Base-by-base conservation (phyloP, 1,284 basidiomycete species). In the Austroboletus novae-zelandiae region DNA sequence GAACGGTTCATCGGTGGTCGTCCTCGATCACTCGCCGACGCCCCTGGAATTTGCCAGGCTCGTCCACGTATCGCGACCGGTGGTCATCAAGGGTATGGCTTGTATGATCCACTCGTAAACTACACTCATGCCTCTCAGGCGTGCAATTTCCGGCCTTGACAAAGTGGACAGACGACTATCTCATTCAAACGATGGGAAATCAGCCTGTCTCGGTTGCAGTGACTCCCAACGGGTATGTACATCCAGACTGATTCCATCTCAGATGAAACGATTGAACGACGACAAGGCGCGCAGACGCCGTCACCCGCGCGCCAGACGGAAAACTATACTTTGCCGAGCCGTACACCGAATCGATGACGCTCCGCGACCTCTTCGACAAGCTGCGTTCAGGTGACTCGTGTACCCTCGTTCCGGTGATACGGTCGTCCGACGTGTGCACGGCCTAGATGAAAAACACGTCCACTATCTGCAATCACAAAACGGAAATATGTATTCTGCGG, bases 381-480 rank as follows among this genome's bases (percentile, higher is more conserved):
- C 64, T 89, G 27, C 61, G 65, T 36, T 47, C 59, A 66, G 68
- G 71, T 68, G 53, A 61, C 55, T 30, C 13, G 39, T n/a, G 25
- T 45, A n/a, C 14, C 27, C 35, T 23, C 10, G 23, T 53, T 45
- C 10, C 43, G n/a, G 14, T 31, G 44, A 46, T 48, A n/a, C 18
- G 41, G n/a, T 47, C 41, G 23, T 37, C 49, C 30, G 15, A 41
- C 11, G 29, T 39, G 36, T 17, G 29, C 32, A 30, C 4, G 20
- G n/a, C n/a, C 42, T 40, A 51, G 58, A 48, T 25, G 50, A 49
- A 11, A 35, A 44, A 46, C 1, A 79, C 47, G 76, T 85, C 4
- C 71, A 76, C 53, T 96, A 95, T 67, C 74, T 96, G 7, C 94
- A 96, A 66, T 91, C 88, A 2, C 94, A 96, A 67, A 92, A 96